Percentiles rank a stretch among this genome's conserved stretches.
phyloP scores from a whole-genome alignment of 192 early-diverging fungal genomes.

The Obelidium mucronatum region DNA sequence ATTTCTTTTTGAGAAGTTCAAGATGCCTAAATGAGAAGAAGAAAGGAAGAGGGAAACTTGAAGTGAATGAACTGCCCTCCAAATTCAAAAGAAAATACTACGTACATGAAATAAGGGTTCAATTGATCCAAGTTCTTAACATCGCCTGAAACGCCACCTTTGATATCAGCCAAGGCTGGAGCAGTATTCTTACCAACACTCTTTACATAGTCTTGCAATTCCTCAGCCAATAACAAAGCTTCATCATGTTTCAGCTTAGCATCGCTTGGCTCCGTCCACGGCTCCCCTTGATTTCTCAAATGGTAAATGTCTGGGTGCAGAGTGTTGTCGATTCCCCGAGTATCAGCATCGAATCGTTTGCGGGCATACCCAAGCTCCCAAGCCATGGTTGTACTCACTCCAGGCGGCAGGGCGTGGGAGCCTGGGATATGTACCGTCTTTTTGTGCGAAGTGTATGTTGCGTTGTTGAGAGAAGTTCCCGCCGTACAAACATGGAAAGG shows the following conservation, averaged over 20 bases:
- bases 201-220: background rate
- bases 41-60: background rate
- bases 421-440: conserved; percentile 34
- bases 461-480: background rate
- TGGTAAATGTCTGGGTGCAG: background rate
- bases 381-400: conserved; percentile 12
- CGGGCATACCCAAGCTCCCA: conserved; percentile 36
- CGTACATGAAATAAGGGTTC: conserved; percentile 1
- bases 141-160: background rate
- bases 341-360: background rate
- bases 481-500: background rate
- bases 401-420: conserved; percentile 30
- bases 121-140: conserved; percentile 3
- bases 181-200: background rate
- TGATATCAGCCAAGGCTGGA: background rate
- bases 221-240: background rate
- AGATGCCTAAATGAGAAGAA: background rate
- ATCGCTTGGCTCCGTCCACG: background rate
- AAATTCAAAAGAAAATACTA: background rate
- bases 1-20: conserved; percentile 15
- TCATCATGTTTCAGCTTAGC: conserved; percentile 4
- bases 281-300: background rate
- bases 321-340: background rate
- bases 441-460: conserved; percentile 8
- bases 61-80: background rate